Evolutionary conservation across 805 yeast species (phyloP).

Genomic region (Kodamaea fukazawae): DNA sequence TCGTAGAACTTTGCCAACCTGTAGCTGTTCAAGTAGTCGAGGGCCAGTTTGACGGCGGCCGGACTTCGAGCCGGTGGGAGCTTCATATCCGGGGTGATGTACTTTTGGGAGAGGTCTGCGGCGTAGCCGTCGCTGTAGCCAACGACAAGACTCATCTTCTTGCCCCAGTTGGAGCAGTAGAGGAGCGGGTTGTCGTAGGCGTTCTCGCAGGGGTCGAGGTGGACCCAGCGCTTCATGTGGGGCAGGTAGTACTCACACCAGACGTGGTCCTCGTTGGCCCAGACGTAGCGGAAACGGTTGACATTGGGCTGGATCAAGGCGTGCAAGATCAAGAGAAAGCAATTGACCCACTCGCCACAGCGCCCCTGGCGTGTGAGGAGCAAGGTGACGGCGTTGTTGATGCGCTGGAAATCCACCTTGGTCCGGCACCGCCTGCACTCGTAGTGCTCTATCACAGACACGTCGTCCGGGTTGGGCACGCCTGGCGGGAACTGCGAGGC

Average conservation of each 20-base stretch:
- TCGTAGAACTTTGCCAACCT: conserved; percentile 15
- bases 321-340: conserved; percentile 67
- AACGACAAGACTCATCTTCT: conserved; percentile 83
- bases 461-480: conserved; percentile 34
- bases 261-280: conserved; percentile 93
- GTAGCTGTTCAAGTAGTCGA: conserved; percentile 35
- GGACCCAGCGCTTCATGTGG: conserved; percentile 70
- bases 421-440: conserved; percentile 51
- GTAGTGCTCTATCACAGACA: conserved; percentile 63
- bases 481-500: conserved; percentile 35
- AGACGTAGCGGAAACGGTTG: conserved; percentile 56
- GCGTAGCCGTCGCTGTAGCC: conserved; percentile 64
- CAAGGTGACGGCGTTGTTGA: conserved; percentile 62
- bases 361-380: conserved; percentile 68
- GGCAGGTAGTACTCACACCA: conserved; percentile 89
- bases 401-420: conserved; percentile 66
- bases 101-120: conserved; percentile 67
- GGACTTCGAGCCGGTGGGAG: conserved; percentile 39
- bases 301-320: conserved; percentile 50
- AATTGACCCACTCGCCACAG: conserved; percentile 95
- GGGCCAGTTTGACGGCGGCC: conserved; percentile 38
- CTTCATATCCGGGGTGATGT: conserved; percentile 44
- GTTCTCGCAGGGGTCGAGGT: conserved; percentile 84
- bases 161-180: conserved; percentile 87
- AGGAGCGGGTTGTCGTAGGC: conserved; percentile 78